phyloP scores from a whole-genome alignment of 208 protist genomes.

The Trypanosomatidae sp. region DNA sequence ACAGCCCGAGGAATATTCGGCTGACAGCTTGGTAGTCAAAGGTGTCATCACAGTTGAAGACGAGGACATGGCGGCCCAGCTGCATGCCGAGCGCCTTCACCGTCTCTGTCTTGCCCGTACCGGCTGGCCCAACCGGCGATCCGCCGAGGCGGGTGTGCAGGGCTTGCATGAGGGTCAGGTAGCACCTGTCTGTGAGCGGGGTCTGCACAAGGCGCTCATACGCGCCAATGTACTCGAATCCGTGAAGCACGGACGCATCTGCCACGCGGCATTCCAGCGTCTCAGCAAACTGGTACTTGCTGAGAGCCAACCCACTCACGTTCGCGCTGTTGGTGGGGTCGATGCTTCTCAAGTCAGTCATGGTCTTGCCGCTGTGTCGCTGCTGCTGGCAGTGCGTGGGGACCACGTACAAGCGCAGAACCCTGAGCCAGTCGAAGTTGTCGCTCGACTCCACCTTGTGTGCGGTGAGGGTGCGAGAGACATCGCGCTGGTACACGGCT shows the following conservation, averaged over 20 bases:
- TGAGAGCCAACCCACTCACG: neutral
- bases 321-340: slow-evolving; percentile 7
- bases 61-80: slow-evolving; percentile 97
- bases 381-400: slow-evolving; percentile 4
- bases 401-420: slow-evolving; percentile 95
- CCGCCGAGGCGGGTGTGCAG: slow-evolving; percentile 97
- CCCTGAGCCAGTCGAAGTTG: slow-evolving; percentile 97
- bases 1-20: slow-evolving; percentile 99
- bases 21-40: slow-evolving; percentile 99
- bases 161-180: slow-evolving; percentile 99
- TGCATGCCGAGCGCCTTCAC: slow-evolving; percentile 98
- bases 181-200: slow-evolving; percentile 98
- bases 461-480: slow-evolving; percentile 76
- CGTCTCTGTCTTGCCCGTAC: slow-evolving; percentile 99
- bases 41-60: slow-evolving; percentile 99
- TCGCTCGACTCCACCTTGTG: slow-evolving; percentile 41
- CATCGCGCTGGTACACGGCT: slow-evolving; percentile 98
- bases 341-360: neutral
- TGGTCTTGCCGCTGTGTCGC: slow-evolving; percentile 8
- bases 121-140: slow-evolving; percentile 97
- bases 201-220: slow-evolving; percentile 98
- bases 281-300: slow-evolving; percentile 14
- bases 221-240: slow-evolving; percentile 99
- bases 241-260: slow-evolving; percentile 96
- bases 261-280: slow-evolving; percentile 95